Percentiles rank a stretch among this genome's conserved stretches.
phyloP scores from a whole-genome alignment of 352 stramenopile genomes.

The Pythium plurisporium region DNA sequence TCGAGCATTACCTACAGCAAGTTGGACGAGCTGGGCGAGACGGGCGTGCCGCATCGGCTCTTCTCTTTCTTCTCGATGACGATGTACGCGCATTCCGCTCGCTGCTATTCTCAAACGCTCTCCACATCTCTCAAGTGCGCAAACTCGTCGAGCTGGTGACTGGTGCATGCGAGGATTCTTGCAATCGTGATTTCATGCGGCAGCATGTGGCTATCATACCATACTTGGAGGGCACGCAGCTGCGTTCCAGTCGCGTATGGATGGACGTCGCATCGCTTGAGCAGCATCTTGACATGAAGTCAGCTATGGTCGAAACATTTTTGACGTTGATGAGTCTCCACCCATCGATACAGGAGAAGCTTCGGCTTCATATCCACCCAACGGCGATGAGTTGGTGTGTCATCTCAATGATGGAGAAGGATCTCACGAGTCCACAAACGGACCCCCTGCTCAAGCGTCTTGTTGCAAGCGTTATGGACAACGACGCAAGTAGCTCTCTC shows the following conservation, averaged over 20 bases:
- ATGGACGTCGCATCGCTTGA: constrained; percentile 61
- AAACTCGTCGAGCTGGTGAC: constrained; percentile 42
- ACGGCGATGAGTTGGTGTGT: constrained; percentile 51
- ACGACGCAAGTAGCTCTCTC: neutral
- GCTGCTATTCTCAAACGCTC: constrained; percentile 62
- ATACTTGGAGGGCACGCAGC: neutral
- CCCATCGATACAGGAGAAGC: neutral
- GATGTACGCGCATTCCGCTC: constrained; percentile 70
- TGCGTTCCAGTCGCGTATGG: constrained; percentile 15
- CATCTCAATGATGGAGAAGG: constrained; percentile 49
- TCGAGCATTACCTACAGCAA: constrained; percentile 99
- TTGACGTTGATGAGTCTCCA: constrained; percentile 38
- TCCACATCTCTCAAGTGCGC: constrained; percentile 50
- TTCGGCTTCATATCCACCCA: constrained; percentile 34
- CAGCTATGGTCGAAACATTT: constrained; percentile 72
- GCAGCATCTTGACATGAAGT: constrained; percentile 63
- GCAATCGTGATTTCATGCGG: neutral
- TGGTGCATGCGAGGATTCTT: neutral
- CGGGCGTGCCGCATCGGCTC: constrained; percentile 67
- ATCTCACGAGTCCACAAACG: constrained; percentile 30
- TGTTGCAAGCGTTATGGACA: constrained; percentile 12
- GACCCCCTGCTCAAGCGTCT: constrained; percentile 40
- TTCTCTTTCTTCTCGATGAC: constrained; percentile 62
- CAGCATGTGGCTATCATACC: constrained; percentile 6
- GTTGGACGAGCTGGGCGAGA: constrained; percentile 94